Conservation (phyloP, 768 basidiomycete species). For the Coprinopsis strossmayeri region DNA sequence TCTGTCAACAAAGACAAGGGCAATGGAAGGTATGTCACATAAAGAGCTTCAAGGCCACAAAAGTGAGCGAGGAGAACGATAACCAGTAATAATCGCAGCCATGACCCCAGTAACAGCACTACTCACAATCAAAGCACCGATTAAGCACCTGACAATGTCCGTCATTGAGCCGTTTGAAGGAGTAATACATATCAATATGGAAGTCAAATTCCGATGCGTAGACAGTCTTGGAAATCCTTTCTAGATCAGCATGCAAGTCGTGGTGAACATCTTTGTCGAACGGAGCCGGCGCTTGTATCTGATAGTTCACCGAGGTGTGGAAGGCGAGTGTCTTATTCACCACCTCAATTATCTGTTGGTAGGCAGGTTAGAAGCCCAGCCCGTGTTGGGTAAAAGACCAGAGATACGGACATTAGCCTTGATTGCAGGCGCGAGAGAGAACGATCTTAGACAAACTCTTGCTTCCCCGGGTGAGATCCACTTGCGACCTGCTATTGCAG, state of each 20-base stretch:
- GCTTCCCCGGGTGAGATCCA: conserved; percentile 49
- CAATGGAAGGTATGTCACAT: conserved; percentile 41
- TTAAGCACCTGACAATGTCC: conserved; percentile 50
- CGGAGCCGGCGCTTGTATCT: conserved; percentile 46
- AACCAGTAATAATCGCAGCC: too few relatives aligned
- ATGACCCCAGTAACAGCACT: too few relatives aligned
- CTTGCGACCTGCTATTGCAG: conserved; percentile 44
- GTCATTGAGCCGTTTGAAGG: conserved; percentile 50
- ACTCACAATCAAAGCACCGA: conserved; percentile 35
- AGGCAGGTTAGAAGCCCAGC: not conserved
- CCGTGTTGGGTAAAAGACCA: not conserved
- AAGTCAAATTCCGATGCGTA: conserved; percentile 50
- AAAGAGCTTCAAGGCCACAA: conserved; percentile 30
- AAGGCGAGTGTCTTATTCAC: conserved; percentile 53
- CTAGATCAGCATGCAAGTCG: conserved; percentile 44
- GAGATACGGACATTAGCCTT: conserved; percentile 42
- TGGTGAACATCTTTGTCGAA: conserved; percentile 51
- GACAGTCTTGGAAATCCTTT: conserved; percentile 33
- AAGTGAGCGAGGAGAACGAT: too few relatives aligned
- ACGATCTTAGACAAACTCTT: conserved; percentile 44
- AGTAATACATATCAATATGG: conserved; percentile 46
- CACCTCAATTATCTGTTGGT: conserved; percentile 44
- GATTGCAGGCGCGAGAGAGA: conserved; percentile 37
- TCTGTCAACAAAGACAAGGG: conserved; percentile 43
- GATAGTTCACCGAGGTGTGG: conserved; percentile 58